Base-by-base conservation (phyloP, 192 early-diverging fungal genomes). In the Umbelopsis isabellina region DNA sequence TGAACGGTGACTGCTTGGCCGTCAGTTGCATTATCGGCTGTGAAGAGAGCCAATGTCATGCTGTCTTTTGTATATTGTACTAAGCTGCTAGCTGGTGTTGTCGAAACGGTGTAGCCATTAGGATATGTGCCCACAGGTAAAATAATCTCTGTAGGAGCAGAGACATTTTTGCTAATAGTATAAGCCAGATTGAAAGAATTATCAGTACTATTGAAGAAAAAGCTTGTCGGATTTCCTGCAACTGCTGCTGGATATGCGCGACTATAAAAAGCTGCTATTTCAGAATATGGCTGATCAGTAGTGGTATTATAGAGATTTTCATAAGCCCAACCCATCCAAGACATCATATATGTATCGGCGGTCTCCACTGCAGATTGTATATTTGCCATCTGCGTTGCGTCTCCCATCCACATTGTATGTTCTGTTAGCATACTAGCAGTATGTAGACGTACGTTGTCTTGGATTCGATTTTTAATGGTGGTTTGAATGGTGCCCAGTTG, bases 241-340 rank as follows among this genome's bases (percentile, higher is more conserved):
- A 79, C 70, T 3, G 81, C 81, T 44, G 76, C 69, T 37, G 75
- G 78, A 67, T 82, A 82, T 4, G 77, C 68, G 44, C 81, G 81
- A 35, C 75, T 73, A 48, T 82, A 82, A 7, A 70, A 41, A 2
- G 64, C 58, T 0, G 72, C 69, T 41, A 82, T 21, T 7, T 73
- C 67, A 3, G 81, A 75, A 23, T 75, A 47, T 2, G 75, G 75
- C 22, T 52, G 51, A 13, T 46, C 22, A 2, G 52, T 41, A 18
- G 45, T 64, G 20, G 37, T 20, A 22, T 68, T 66, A 73, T 79
- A 84, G 1, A 84, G 49, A 52, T 82, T 78, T 55, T 88, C 83
- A 47, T 88, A 88, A 1, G 85, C 72, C 85, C 85, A 88, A 7
- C 85, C 86, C 53, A 78, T 77, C 87, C 87, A 88, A 23, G 79